Conservation (phyloP, 192 early-diverging fungal species). For the Backusella mclennaniae region DNA sequence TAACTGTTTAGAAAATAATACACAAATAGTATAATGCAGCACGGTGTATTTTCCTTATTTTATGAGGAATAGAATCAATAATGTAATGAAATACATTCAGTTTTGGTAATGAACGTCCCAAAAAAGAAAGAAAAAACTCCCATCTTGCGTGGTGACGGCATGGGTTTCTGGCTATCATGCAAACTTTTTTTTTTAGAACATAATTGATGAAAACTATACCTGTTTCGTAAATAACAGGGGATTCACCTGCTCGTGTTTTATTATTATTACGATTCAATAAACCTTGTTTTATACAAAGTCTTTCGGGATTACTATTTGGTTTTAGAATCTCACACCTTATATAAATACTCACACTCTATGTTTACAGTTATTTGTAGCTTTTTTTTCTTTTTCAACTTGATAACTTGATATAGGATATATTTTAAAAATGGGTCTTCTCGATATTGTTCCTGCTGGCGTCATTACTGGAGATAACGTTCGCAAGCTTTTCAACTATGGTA, state of each 20-base stretch:
- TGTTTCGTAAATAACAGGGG: slow-evolving; percentile 1
- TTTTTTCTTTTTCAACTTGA: slow-evolving; percentile 5
- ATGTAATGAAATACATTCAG: neutral
- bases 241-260: neutral
- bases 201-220: neutral
- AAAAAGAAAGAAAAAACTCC: neutral
- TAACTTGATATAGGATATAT: neutral
- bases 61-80: neutral
- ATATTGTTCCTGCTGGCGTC: slow-evolving; percentile 88
- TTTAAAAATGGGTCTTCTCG: slow-evolving; percentile 70
- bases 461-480: slow-evolving; percentile 91
- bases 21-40: neutral
- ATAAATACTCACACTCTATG: neutral
- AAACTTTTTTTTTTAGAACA: neutral
- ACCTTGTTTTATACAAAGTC: neutral
- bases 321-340: neutral
- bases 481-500: slow-evolving; percentile 71
- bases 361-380: slow-evolving; percentile 9
- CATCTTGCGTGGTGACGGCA: neutral
- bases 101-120: neutral
- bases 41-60: neutral
- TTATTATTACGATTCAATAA: neutral
- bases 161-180: neutral
- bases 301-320: neutral
- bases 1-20: neutral